Evolutionary conservation across 495 filamentous ascomycete species (phyloP), one percentile per base, ranked within the genome.

Genomic region (Aspergillus taichungensis): DNA sequence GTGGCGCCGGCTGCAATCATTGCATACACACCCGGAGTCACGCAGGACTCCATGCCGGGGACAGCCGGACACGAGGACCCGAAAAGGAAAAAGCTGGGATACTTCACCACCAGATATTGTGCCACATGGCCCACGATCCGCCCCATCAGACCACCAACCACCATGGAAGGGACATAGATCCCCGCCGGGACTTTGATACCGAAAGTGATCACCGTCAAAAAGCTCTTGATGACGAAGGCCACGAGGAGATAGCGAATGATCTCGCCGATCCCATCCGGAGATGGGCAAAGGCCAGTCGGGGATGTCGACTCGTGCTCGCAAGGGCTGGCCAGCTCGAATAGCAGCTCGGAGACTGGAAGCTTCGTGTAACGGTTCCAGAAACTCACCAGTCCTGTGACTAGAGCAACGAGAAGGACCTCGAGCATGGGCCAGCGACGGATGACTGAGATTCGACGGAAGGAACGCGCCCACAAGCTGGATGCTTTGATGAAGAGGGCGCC

Each of bases 121-220:
- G 94, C 83, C 8, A 79, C 52, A 57, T 96, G 89, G 1, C 92
- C 92, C 40, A 95, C 80, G 11, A 88, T 78, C 3, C 92, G 84
- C 30, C 92, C 92, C 72, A 94, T 82, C 34, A 98, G 70, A 58
- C 92, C 92, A 46, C 92, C 92, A 37, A 95, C 88, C 30, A 98
- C 92, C 92, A 98, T 98, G 52, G 88, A 94, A 4, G 92, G 92
- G 0, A 98, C 90, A 53, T 97, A 98, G 49, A 98, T 96, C 30
- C 92, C 92, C 3, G 89, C 88, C 8, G 92, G 92, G 3, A 96
- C 83, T 64, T 98, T 98, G 57, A 94, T 88, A 1, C 89, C 89
- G 59, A 95, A 95, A 0, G 89, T 94, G 46, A 94, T 79, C 34
- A 81, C 81, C 0, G 92, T 98, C 24, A 98, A 66, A 34, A 92